Percentiles rank a stretch among this genome's conserved stretches.
Evolutionary conservation across 345 rosid species (phyloP).

Genomic region (Heritiera fomes): DNA sequence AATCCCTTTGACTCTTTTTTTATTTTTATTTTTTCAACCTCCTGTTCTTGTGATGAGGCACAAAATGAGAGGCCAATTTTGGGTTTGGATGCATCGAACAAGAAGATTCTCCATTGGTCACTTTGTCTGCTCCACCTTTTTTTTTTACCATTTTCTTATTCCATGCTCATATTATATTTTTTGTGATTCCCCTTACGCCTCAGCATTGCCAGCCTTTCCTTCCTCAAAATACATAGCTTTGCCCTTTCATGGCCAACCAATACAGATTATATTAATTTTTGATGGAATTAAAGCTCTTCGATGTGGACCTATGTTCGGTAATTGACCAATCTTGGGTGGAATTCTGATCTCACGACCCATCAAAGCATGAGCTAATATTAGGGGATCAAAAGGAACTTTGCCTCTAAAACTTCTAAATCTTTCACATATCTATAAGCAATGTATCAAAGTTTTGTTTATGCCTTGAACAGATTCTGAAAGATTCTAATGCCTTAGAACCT

Average conservation of each 20-base stretch:
- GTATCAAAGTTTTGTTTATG: too few relatives aligned
- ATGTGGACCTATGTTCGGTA: not conserved
- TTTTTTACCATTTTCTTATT: not conserved
- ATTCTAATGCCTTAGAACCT: not conserved
- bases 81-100: conserved; percentile 11
- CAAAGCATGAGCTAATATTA: not conserved
- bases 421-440: not conserved
- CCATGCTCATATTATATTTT: not conserved
- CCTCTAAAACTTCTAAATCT: not conserved
- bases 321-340: not conserved
- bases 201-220: conserved; percentile 14
- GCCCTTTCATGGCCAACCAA: not conserved
- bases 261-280: not conserved
- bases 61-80: conserved; percentile 28
- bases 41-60: conserved; percentile 23
- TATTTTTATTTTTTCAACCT: not conserved
- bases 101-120: conserved; percentile 17
- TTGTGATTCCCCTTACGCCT: not conserved
- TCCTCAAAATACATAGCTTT: not conserved
- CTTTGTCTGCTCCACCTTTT: conserved; percentile 13
- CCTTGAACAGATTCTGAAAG: too few relatives aligned
- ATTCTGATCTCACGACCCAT: not conserved
- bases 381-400: not conserved
- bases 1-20: not conserved
- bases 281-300: not conserved